Conservation (phyloP, 2,329 filamentous ascomycete genomes). For the Dendrostoma leiphaemia region DNA sequence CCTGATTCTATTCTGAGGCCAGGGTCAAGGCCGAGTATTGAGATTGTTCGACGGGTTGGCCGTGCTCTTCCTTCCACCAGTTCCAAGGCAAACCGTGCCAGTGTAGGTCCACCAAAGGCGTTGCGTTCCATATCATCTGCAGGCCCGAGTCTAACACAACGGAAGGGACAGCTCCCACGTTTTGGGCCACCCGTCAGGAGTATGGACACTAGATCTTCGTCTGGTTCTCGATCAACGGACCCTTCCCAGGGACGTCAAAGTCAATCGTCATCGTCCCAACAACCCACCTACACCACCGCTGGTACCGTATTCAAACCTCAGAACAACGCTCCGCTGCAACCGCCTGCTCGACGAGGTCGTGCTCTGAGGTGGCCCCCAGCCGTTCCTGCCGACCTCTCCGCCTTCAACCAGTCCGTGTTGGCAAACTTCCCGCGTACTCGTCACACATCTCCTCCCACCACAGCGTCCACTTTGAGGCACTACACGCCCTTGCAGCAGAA, state of each 20-base stretch:
- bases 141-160: not conserved
- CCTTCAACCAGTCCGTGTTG: conserved; percentile 36
- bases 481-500: conserved; percentile 56
- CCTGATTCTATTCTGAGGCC: no score
- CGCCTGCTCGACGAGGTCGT: conserved; percentile 50
- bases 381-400: conserved; percentile 29
- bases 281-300: conserved; percentile 52
- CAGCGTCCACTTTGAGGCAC: conserved; percentile 29
- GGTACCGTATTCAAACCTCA: conserved; percentile 55
- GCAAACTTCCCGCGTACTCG: conserved; percentile 33
- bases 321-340: conserved; percentile 44
- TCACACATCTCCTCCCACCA: conserved; percentile 22
- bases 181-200: not conserved
- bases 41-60: no score
- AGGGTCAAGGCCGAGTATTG: no score
- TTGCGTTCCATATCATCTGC: not conserved
- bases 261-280: conserved; percentile 27
- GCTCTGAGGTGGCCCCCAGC: conserved; percentile 39
- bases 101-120: not conserved
- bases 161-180: not conserved
- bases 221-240: conserved; percentile 17
- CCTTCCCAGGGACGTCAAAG: conserved; percentile 8
- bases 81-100: no score
- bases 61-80: no score
- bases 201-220: conserved; percentile 11